phyloP scores from a whole-genome alignment of 257 asterid genomes.

The Echium plantagineum region DNA sequence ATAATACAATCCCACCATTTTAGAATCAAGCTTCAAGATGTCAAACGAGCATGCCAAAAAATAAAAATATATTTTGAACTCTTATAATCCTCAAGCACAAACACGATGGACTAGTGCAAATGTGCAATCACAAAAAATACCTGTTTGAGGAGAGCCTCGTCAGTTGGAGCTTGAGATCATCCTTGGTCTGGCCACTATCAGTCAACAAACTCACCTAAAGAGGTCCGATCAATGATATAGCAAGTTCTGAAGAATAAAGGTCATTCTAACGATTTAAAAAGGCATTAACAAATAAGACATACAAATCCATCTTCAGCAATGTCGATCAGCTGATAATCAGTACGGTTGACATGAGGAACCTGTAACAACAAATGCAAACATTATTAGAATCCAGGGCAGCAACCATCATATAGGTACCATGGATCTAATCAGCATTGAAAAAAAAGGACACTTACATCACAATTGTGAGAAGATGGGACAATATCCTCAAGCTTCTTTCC shows the following conservation, averaged over 20 bases:
- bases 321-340: conserved; percentile 31
- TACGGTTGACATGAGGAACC: conserved; percentile 41
- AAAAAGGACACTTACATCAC: conserved; percentile 27
- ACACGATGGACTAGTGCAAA: too few species aligned
- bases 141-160: conserved; percentile 26
- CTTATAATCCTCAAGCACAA: too few species aligned
- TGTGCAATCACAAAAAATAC: conserved; percentile 2
- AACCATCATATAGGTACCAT: background rate
- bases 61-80: too few species aligned
- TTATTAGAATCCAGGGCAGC: background rate
- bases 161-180: conserved; percentile 37
- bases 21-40: too few species aligned
- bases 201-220: conserved; percentile 29
- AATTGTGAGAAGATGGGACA: conserved; percentile 38
- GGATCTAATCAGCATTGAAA: background rate
- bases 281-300: conserved; percentile 1
- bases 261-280: background rate
- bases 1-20: too few species aligned
- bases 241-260: background rate
- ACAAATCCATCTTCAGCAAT: conserved; percentile 35
- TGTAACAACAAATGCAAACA: conserved; percentile 5
- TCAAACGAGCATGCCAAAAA: too few species aligned
- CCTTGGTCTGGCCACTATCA: conserved; percentile 34
- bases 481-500: conserved; percentile 38
- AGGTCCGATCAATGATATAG: background rate